Percentiles rank a stretch among this genome's conserved stretches.
Conservation (phyloP, 2,329 filamentous ascomycete species). For the Plectosphaerella plurivora region DNA sequence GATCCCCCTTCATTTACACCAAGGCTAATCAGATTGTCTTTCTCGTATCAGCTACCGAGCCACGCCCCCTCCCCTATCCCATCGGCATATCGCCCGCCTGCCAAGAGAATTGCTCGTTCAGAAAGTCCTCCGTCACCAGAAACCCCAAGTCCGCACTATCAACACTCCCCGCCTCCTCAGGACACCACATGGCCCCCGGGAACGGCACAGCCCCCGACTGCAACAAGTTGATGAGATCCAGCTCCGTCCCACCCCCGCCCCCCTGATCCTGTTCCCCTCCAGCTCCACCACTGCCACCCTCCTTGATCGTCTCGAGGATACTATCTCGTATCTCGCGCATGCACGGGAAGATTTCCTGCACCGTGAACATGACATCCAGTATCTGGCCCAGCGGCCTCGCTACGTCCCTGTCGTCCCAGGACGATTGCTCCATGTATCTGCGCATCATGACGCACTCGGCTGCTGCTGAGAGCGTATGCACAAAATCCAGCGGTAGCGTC, state of each 20-base stretch:
- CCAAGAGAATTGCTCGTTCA: slow-evolving; percentile 1
- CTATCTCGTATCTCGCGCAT: slow-evolving; percentile 35
- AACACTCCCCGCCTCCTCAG: background rate
- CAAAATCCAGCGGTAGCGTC: slow-evolving; percentile 41
- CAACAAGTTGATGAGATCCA: slow-evolving; percentile 2
- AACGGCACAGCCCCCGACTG: background rate
- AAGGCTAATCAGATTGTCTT: no score
- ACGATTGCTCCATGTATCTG: slow-evolving; percentile 31
- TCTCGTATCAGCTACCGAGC: no score
- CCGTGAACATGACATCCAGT: slow-evolving; percentile 45
- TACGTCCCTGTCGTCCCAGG: slow-evolving; percentile 39
- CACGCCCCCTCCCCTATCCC: background rate
- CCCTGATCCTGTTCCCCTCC: background rate
- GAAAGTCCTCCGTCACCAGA: slow-evolving; percentile 6
- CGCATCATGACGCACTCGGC: slow-evolving; percentile 43
- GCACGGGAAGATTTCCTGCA: slow-evolving; percentile 45
- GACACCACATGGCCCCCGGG: background rate
- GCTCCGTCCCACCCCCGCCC: background rate
- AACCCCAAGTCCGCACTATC: slow-evolving; percentile 1
- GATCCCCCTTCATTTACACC: background rate
- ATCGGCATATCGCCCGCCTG: background rate
- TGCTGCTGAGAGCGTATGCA: slow-evolving; percentile 43
- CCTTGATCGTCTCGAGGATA: slow-evolving; percentile 13
- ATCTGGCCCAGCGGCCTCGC: slow-evolving; percentile 43
- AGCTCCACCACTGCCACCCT: slow-evolving; percentile 1